Percentiles rank a stretch among this genome's conserved stretches.
These are phyloP conservation scores for Phytophthora tubulina DNA, from an alignment of 352 stramenopile species.

Conservation along the genomic window DNA sequence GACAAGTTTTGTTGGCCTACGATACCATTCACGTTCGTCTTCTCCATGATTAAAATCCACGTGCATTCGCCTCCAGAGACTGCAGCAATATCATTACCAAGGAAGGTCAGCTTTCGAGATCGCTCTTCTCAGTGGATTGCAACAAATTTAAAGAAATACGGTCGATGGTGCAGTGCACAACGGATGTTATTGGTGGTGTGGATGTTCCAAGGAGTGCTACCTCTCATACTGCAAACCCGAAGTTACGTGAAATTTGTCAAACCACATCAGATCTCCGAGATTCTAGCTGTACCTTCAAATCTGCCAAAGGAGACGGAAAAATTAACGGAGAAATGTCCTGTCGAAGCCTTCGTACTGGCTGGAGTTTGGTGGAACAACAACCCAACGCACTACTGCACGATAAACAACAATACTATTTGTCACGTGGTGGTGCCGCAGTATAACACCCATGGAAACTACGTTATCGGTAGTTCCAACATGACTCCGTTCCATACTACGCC, in stretches of 20 bases:
- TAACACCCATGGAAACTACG: slow-evolving; percentile 30
- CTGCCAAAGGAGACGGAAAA: neutral
- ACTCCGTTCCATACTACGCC: slow-evolving; percentile 7
- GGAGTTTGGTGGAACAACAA: slow-evolving; percentile 30
- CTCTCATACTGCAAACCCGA: slow-evolving; percentile 15
- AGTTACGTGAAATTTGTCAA: slow-evolving; percentile 30
- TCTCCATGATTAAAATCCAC: slow-evolving; percentile 4
- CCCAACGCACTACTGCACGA: slow-evolving; percentile 24
- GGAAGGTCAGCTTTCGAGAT: neutral
- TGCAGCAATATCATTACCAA: neutral
- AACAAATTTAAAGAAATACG: neutral
- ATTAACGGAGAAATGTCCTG: slow-evolving; percentile 11
- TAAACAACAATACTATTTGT: slow-evolving; percentile 14
- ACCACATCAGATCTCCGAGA: slow-evolving; percentile 26
- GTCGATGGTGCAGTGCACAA: neutral
- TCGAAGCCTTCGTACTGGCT: slow-evolving; percentile 23
- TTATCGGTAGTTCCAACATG: slow-evolving; percentile 6
- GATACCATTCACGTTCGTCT: too few species aligned
- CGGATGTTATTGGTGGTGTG: slow-evolving; percentile 16
- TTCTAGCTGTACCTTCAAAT: slow-evolving; percentile 5
- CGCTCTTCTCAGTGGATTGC: neutral
- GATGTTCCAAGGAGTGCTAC: slow-evolving; percentile 12
- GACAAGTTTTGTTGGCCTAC: neutral
- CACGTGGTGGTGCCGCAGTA: slow-evolving; percentile 27
- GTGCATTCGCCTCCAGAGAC: neutral